A percentile compares a stretch with the other conserved stretches of the same genome.
phyloP scores from a whole-genome alignment of 1,284 basidiomycete genomes.

The Leccinum solheimii region DNA sequence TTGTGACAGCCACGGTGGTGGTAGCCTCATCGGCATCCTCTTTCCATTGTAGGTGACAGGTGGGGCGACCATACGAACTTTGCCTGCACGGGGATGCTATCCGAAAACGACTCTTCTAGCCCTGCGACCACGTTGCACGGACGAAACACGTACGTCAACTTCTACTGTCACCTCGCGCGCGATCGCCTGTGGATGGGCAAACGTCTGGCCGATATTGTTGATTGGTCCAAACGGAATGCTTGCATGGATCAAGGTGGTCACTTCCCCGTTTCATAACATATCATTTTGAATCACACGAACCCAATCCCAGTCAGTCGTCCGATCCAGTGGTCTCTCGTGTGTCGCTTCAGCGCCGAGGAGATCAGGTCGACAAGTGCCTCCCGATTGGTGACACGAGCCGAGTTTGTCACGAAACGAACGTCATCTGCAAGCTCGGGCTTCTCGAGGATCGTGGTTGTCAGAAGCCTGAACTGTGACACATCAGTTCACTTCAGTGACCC shows the following conservation, averaged over 20 bases:
- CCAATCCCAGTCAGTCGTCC: slow-evolving; percentile 72
- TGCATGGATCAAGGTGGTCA: slow-evolving; percentile 11
- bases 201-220: slow-evolving; percentile 89
- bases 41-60: slow-evolving; percentile 87
- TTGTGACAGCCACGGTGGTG: slow-evolving; percentile 84
- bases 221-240: slow-evolving; percentile 91
- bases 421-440: slow-evolving; percentile 58
- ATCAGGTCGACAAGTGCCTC: slow-evolving; percentile 73
- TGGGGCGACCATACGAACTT: slow-evolving; percentile 83
- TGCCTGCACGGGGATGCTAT: slow-evolving; percentile 78
- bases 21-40: slow-evolving; percentile 70
- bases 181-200: slow-evolving; percentile 85
- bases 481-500: slow-evolving; percentile 13
- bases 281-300: slow-evolving; percentile 41
- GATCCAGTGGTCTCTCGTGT: slow-evolving; percentile 73
- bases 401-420: slow-evolving; percentile 72
- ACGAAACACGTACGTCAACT: slow-evolving; percentile 51
- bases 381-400: slow-evolving; percentile 76
- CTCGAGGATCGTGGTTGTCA: slow-evolving; percentile 62
- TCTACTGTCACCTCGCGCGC: slow-evolving; percentile 63
- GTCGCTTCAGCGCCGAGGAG: slow-evolving; percentile 56
- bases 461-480: slow-evolving; percentile 61
- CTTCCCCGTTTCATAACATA: slow-evolving; percentile 4
- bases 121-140: slow-evolving; percentile 15
- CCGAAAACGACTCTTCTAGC: slow-evolving; percentile 10